Evolutionary conservation across 192 early-diverging fungal genomes (phyloP).

Genomic region (Coemansia biformis): DNA sequence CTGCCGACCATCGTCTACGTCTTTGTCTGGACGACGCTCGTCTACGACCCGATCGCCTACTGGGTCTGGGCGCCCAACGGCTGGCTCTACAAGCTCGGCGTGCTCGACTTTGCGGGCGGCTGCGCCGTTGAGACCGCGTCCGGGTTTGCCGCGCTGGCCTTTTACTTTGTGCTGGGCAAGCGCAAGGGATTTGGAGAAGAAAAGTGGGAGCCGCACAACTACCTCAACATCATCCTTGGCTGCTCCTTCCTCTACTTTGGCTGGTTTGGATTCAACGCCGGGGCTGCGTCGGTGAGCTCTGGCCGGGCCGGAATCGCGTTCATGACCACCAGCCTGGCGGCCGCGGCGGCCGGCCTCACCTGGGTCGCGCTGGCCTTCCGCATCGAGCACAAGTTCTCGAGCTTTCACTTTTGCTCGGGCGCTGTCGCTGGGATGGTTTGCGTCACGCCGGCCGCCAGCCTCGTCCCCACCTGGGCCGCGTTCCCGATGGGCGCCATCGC

Average conservation of each 20-base stretch:
- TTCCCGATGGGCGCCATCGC: constrained; percentile 71
- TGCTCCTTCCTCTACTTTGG: constrained; percentile 84
- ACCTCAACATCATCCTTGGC: constrained; percentile 78
- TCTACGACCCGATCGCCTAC: constrained; percentile 70
- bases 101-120: constrained; percentile 86
- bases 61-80: constrained; percentile 81
- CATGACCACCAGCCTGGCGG: constrained; percentile 70
- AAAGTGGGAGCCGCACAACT: constrained; percentile 72
- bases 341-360: constrained; percentile 61
- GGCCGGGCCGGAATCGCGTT: constrained; percentile 70
- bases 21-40: constrained; percentile 65
- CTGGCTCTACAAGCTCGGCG: constrained; percentile 69
- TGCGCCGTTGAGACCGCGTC: constrained; percentile 77
- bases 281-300: constrained; percentile 64
- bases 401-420: constrained; percentile 83
- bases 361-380: constrained; percentile 73
- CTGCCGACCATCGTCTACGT: constrained; percentile 60
- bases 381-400: constrained; percentile 64
- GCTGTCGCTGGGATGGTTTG: constrained; percentile 84
- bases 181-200: constrained; percentile 56
- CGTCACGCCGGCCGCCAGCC: constrained; percentile 81
- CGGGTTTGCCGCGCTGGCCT: constrained; percentile 76
- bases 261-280: constrained; percentile 89
- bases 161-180: constrained; percentile 76
- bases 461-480: constrained; percentile 64